A percentile compares a stretch with the other conserved stretches of the same genome.
Conservation (phyloP, 176 grass and related monocot species). For the Oryza meyeriana region DNA sequence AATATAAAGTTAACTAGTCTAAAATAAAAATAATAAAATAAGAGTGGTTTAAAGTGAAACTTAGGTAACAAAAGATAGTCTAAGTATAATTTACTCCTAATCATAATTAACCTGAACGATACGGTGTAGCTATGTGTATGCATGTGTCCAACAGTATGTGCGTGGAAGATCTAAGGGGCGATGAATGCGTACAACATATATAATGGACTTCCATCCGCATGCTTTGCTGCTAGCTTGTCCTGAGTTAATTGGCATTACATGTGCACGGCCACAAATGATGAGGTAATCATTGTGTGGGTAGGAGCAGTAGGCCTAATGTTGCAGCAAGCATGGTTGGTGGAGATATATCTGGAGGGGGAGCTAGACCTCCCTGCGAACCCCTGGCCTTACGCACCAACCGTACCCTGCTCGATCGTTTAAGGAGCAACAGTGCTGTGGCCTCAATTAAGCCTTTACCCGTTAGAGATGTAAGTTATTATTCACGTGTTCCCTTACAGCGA, state of each 20-base stretch:
- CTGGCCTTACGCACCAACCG: no score
- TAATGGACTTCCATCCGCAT: not conserved
- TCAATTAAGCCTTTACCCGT: not conserved
- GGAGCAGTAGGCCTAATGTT: not conserved
- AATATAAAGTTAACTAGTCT: no score
- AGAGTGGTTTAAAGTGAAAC: no score
- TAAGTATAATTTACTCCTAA: no score
- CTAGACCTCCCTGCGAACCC: not conserved
- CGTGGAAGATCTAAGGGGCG: not conserved
- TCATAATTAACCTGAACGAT: not conserved
- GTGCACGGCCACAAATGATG: not conserved
- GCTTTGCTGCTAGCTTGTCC: constrained; percentile 4
- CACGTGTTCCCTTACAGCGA: no score
- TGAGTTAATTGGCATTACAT: constrained; percentile 1
- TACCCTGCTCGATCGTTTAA: not conserved
- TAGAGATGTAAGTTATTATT: no score
- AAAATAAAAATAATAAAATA: no score
- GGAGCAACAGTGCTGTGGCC: not conserved
- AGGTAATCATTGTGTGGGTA: not conserved
- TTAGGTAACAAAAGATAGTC: no score
- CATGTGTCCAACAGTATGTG: not conserved
- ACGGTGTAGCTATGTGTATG: not conserved
- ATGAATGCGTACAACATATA: not conserved
- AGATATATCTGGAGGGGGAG: not conserved
- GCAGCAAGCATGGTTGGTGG: not conserved